Evolutionary conservation across 78 protist genomes (phyloP).

Genomic region (Creolimax fragrantissima): DNA sequence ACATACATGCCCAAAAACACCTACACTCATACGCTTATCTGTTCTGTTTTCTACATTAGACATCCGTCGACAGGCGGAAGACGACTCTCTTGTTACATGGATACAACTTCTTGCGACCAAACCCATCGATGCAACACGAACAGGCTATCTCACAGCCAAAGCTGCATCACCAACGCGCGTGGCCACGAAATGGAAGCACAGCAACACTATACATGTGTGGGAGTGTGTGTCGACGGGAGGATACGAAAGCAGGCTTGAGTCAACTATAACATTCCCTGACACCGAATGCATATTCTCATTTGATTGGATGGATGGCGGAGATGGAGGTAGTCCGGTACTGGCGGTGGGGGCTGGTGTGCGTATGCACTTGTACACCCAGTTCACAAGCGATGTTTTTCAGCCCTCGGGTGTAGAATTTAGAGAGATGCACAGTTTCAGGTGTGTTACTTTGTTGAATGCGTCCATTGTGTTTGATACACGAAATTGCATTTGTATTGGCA

Average conservation of each 20-base stretch:
- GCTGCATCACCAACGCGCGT: not conserved
- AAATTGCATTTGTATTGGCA: no score
- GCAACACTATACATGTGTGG: not conserved
- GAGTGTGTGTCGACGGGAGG: not conserved
- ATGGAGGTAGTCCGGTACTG: not conserved
- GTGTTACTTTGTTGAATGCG: no score
- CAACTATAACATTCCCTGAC: not conserved
- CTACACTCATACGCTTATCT: not conserved
- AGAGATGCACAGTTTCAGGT: not conserved
- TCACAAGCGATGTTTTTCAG: not conserved
- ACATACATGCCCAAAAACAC: not conserved
- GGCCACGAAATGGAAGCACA: not conserved
- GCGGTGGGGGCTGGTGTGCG: not conserved
- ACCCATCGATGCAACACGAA: not conserved
- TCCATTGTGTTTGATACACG: no score
- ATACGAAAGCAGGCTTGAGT: not conserved
- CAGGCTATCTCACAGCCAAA: not conserved
- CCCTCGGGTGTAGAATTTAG: not conserved
- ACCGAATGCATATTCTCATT: not conserved
- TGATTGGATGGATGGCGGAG: constrained; percentile 6
- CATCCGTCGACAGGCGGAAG: no score
- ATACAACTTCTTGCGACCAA: not conserved
- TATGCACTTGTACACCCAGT: not conserved
- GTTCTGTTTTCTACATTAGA: no score
- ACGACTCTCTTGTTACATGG: not conserved